Base-by-base conservation (phyloP, 2,329 filamentous ascomycete genomes). In the Xylariaceae sp. region DNA sequence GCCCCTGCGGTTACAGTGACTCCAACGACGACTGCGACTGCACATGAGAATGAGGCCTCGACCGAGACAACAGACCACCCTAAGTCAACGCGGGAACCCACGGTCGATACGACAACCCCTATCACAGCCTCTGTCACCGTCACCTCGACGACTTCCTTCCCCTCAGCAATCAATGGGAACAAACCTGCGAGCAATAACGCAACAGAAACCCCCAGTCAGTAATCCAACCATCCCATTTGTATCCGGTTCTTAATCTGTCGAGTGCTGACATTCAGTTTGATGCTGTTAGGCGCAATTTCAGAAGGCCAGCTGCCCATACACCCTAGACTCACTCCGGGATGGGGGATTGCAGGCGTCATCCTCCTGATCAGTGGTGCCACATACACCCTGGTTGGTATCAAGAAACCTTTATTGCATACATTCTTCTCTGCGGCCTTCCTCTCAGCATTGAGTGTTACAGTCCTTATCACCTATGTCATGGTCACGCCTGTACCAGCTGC, bases 391-490 rank as follows among this genome's bases (percentile, higher is more conserved):
- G 82, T 96, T 65, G 92, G 92, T 1, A 90, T 96, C 69, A 93
- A 90, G 74, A 90, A 90, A 69, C 81, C 82, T 72, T 87, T 83
- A 83, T 81, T 93, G 10, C 88, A 94, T 70, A 86, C 89, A 13
- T 95, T 89, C 72, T 82, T 96, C 59, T 94, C 92, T 11, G 84
- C 88, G 0, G 89, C 85, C 4, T 92, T 89, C 67, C 77, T 94
- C 30, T 80, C 84, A 18, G 83, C 86, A 50, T 76, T 97, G 42
- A 86, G 88, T 13, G 86, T 94, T 10, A 85, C 88, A 0, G 88
- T 96, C 2, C 78, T 97, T 18, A 90, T 97, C 57, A 74, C 96
- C 50, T 97, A 97, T 71, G 87, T 97, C 45, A 94, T 95, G 88
- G 87, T 81, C 57, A 82, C 87, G 0, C 91, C 92, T 0, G 82